Base-by-base conservation (phyloP, 1,284 basidiomycete genomes). In the Leccinum huronense region DNA sequence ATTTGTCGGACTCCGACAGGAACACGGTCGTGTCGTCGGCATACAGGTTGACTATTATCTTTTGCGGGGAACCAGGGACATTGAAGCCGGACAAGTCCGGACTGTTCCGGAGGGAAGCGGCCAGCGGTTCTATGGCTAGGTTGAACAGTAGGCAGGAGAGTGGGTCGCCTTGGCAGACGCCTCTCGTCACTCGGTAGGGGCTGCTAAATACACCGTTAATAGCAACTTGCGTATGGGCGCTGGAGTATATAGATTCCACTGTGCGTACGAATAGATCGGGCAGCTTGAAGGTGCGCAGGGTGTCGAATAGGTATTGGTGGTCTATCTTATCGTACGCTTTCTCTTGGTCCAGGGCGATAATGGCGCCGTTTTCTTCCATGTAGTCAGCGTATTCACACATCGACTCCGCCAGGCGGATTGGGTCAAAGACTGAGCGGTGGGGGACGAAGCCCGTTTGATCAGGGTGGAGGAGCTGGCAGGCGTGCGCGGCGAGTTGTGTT, bases 61-160 rank as follows among this genome's bases (percentile, higher is more conserved):
- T 27, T 6, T 13, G 11, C 1, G 36, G 36, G 3, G 13, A 13
- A 5, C 54, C 31, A 0, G 54, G 54, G 14, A 55, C 8, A 1
- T 0, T 51, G 58, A 13, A 63, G 0, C 67, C 60, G 0, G 0
- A 31, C 0, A 69, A n/a, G 5, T 58, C 3, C 0, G 58, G 64
- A 1, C 58, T 0, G 2, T 40, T 61, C 0, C 33, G 3, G 7
- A 69, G 42, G 0, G 6, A 61, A 13, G 16, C 75, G 67, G 63
- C 64, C 0, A 69, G 63, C 0, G 61, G 68, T 40, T 69, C 63
- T 0, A 70, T 69, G 0, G 61, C 63, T 0, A 70, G 40, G 57
- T 80, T 64, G 27, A 79, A 81, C 0, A 82, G 71, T 0, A 81
- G 70, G 66, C 79, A 81, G 0, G 79, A 81, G 0, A 79, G 64